These are phyloP conservation scores for Suillus clintonianus DNA, from an alignment of 768 basidiomycete genomes.

Conservation along the genomic window DNA sequence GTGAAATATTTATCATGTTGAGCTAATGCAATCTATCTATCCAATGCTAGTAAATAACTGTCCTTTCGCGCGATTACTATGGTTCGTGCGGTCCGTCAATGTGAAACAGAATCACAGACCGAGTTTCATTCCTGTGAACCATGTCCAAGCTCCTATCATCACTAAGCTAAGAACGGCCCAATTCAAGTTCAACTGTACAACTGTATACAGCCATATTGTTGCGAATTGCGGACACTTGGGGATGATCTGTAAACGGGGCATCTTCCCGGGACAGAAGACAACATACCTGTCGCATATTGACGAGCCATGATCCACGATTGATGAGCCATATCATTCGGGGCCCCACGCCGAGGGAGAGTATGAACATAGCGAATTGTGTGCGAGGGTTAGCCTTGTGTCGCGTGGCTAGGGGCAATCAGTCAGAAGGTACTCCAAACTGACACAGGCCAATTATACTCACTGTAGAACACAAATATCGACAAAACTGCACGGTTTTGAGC, in stretches of 20 bases:
- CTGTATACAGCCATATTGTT: slow-evolving; percentile 76
- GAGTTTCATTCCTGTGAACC: slow-evolving; percentile 63
- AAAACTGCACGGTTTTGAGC: slow-evolving; percentile 51
- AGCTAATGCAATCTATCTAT: no score
- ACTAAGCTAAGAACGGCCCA: slow-evolving; percentile 59
- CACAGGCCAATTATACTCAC: slow-evolving; percentile 40
- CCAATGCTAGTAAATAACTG: neutral
- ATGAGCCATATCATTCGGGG: slow-evolving; percentile 70
- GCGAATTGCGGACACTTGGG: slow-evolving; percentile 73
- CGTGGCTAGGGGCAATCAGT: slow-evolving; percentile 40
- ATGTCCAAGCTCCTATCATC: slow-evolving; percentile 55
- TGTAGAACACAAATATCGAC: slow-evolving; percentile 74
- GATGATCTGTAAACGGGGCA: slow-evolving; percentile 3
- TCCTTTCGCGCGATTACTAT: no score
- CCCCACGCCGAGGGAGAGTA: slow-evolving; percentile 58
- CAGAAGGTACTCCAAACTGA: slow-evolving; percentile 1
- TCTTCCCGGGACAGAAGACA: neutral
- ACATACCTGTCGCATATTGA: slow-evolving; percentile 73
- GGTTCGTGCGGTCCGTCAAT: neutral
- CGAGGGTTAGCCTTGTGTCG: slow-evolving; percentile 59
- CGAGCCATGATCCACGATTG: slow-evolving; percentile 67
- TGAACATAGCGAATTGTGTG: slow-evolving; percentile 60
- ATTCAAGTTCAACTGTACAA: slow-evolving; percentile 68
- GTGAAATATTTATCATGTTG: neutral
- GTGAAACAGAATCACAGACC: slow-evolving; percentile 20